A percentile compares a stretch with the other conserved stretches of the same genome.
phyloP scores from a whole-genome alignment of 371 early-diverging fungal species.

The Dichotomocladium elegans region DNA sequence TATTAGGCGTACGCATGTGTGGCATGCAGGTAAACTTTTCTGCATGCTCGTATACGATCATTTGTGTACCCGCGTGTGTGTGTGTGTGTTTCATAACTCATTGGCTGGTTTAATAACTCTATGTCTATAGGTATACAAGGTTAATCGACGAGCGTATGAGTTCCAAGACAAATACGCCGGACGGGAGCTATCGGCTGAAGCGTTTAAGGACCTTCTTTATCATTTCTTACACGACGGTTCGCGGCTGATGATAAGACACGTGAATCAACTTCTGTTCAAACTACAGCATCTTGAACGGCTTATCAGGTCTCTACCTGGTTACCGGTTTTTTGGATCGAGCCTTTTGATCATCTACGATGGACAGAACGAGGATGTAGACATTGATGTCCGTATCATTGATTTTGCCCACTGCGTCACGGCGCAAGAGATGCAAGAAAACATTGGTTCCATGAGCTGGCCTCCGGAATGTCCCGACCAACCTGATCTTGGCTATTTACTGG shows the following conservation, averaged over 20 bases:
- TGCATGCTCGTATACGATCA: not conserved
- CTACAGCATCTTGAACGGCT: slow-evolving; percentile 65
- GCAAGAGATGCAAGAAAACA: slow-evolving; percentile 16
- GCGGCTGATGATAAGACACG: slow-evolving; percentile 58
- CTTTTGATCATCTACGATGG: slow-evolving; percentile 56
- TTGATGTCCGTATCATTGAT: slow-evolving; percentile 87
- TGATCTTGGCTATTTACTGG: slow-evolving; percentile 68
- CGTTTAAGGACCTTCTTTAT: slow-evolving; percentile 69
- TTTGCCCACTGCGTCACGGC: slow-evolving; percentile 77
- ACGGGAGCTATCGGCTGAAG: slow-evolving; percentile 69
- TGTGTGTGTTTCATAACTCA: not conserved
- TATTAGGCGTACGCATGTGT: slow-evolving; percentile 89
- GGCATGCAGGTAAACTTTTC: slow-evolving; percentile 85
- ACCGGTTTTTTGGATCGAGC: slow-evolving; percentile 88
- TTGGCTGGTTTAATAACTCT: too few relatives aligned
- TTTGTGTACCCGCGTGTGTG: not conserved
- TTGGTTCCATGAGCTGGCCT: slow-evolving; percentile 45
- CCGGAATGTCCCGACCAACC: slow-evolving; percentile 57
- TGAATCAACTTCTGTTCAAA: slow-evolving; percentile 72
- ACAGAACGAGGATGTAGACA: not conserved
- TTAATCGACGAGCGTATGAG: slow-evolving; percentile 49
- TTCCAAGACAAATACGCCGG: slow-evolving; percentile 94
- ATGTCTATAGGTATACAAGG: slow-evolving; percentile 68
- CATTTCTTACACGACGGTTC: slow-evolving; percentile 79
- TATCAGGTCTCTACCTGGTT: slow-evolving; percentile 69